Evolutionary conservation across 225 moss, liverwort and hornwort species (phyloP).

Genomic region (Rhytidiadelphus loreus): DNA sequence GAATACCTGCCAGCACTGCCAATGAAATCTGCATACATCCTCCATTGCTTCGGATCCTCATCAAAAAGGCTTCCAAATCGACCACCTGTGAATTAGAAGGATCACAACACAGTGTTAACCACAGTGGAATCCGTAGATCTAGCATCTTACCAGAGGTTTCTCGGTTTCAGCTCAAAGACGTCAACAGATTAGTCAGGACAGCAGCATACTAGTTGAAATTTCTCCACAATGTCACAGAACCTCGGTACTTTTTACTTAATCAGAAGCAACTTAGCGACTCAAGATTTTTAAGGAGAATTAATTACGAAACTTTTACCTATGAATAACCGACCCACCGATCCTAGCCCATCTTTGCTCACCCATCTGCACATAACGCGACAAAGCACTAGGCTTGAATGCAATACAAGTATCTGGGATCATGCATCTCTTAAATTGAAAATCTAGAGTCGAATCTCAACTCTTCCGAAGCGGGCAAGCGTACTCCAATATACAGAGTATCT

Average conservation of each 20-base stretch:
- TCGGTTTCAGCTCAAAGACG: neutral
- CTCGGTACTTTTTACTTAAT: neutral
- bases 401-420: neutral
- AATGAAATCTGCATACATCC: conserved; percentile 89
- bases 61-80: conserved; percentile 93
- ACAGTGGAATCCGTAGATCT: neutral
- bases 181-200: neutral
- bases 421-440: neutral
- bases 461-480: neutral
- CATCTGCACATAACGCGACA: conserved; percentile 46
- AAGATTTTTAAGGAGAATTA: neutral
- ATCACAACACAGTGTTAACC: neutral
- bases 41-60: conserved; percentile 99
- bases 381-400: neutral
- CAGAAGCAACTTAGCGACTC: neutral
- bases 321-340: conserved; percentile 82
- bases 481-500: neutral
- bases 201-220: neutral
- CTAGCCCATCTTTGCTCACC: conserved; percentile 93
- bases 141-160: neutral
- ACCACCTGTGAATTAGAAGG: conserved; percentile 38
- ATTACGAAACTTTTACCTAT: conserved; percentile 31
- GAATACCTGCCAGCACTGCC: conserved; percentile 86
- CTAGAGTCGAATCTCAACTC: neutral
- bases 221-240: neutral